phyloP scores from a whole-genome alignment of 2,329 filamentous ascomycete genomes.

The Ophiobolus disseminans region DNA sequence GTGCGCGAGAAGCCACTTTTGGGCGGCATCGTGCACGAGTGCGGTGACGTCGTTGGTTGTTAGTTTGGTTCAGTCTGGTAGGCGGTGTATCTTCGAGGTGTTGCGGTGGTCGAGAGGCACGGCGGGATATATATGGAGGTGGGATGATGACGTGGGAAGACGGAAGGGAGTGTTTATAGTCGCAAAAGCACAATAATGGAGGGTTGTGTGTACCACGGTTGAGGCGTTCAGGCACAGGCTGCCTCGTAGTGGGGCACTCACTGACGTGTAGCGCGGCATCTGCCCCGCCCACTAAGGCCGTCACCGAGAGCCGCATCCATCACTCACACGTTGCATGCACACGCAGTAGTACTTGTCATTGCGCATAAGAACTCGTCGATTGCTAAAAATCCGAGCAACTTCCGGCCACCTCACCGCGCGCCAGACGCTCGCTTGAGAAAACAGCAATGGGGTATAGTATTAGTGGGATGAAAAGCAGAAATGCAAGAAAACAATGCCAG shows the following conservation, averaged over 20 bases:
- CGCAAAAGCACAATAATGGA: too few species aligned
- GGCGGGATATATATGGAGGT: too few species aligned
- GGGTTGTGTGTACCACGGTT: too few species aligned
- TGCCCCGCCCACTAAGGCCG: too few species aligned
- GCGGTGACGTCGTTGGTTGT: not conserved
- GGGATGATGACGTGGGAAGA: too few species aligned
- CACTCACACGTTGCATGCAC: not conserved
- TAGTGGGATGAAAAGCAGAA: conserved; percentile 29
- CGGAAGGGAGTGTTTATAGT: too few species aligned
- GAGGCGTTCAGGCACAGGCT: too few species aligned
- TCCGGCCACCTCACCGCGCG: conserved; percentile 2
- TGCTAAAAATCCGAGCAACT: conserved; percentile 1
- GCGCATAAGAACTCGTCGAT: not conserved
- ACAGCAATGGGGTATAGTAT: conserved; percentile 45
- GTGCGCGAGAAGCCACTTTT: conserved; percentile 53
- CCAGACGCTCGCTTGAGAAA: conserved; percentile 25
- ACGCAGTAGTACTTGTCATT: not conserved
- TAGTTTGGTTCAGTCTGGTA: not conserved
- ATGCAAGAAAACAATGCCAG: conserved; percentile 6
- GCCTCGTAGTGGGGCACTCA: too few species aligned
- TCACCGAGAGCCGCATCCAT: too few species aligned
- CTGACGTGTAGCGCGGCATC: too few species aligned
- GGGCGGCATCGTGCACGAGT: conserved; percentile 25
- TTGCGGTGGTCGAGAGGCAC: not conserved
- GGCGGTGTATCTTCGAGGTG: not conserved